These are phyloP conservation scores for Fomes fomentarius DNA, from an alignment of 1,284 basidiomycete species.

Conservation along the genomic window DNA sequence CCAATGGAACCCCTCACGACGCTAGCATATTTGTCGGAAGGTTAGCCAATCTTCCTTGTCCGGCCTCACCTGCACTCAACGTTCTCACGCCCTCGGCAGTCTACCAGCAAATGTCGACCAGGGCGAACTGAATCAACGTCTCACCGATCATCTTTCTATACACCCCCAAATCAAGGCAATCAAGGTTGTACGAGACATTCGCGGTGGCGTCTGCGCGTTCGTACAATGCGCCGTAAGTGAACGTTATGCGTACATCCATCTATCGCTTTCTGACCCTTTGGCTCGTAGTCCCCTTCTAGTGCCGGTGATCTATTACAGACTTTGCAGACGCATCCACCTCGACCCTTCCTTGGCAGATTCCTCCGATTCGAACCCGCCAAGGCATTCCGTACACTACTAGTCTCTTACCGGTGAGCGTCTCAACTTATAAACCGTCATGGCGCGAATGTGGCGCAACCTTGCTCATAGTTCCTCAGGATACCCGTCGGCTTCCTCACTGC, in stretches of 20 bases:
- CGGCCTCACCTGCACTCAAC: not conserved
- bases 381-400: slow-evolving; percentile 69
- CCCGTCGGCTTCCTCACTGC: not conserved
- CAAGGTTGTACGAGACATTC: slow-evolving; percentile 76
- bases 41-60: slow-evolving; percentile 38
- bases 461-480: not conserved
- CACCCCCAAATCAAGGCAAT: slow-evolving; percentile 65
- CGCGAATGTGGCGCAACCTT: no score
- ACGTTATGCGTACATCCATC: slow-evolving; percentile 2
- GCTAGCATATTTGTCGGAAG: slow-evolving; percentile 83
- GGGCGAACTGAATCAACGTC: slow-evolving; percentile 55
- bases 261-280: not conserved
- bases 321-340: slow-evolving; percentile 56
- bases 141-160: slow-evolving; percentile 65
- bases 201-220: slow-evolving; percentile 78
- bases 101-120: slow-evolving; percentile 71
- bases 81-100: slow-evolving; percentile 40
- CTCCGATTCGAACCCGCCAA: slow-evolving; percentile 79
- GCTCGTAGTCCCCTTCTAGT: slow-evolving; percentile 53
- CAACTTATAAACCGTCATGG: no score
- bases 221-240: slow-evolving; percentile 73
- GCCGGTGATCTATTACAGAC: slow-evolving; percentile 62
- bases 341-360: slow-evolving; percentile 67
- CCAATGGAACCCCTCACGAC: slow-evolving; percentile 60
- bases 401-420: slow-evolving; percentile 75